Evolutionary conservation across 1,284 basidiomycete species (phyloP), one percentile per base, ranked within the genome.

Genomic region (Pascua guehoae): DNA sequence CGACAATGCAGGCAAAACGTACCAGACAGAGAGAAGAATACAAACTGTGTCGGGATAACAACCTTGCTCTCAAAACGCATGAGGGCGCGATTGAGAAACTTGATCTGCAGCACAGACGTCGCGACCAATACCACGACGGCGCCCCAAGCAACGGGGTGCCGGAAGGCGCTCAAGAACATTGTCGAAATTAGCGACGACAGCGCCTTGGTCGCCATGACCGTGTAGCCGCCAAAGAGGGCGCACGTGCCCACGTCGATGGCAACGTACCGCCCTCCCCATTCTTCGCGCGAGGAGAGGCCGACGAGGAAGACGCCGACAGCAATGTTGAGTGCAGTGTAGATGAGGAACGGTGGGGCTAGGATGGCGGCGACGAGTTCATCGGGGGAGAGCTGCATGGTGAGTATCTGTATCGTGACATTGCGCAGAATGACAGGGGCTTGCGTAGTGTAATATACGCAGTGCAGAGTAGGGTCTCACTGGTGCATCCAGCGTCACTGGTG

Each of bases 1-100:
- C 8, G 15, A 37, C n/a, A 8, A 15, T 7, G 39, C 12, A 10
- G 56, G 70, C 62, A 38, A 71, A 70, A 68, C 24, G 24, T 32
- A 32, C 24, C 24, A 5, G 72, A 68, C 40, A 80, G 65, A 0
- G 81, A 79, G 66, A 82, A 82, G 59, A 95, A 82, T 43, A 96
- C 92, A 74, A 97, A 98, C 79, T 97, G 94, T 12, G 88, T 87
- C 2, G 95, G 95, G 60, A 95, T 91, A 39, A 95, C 92, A 32
- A 88, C 84, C 76, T 91, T 90, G 72, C 85, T 85, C 69, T 94
- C 89, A 70, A 94, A 95, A 24, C 86, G 84, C 86, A 90, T 92
- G 49, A 94, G 74, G 3, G 91, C 91, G 60, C 86, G 84, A 71
- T 98, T 97, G 53, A 98, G 82, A 72, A 91, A 97, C 63, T 85